Base-by-base conservation (phyloP, 1,139 yeast species). In the Kluyveromyces sp. region DNA sequence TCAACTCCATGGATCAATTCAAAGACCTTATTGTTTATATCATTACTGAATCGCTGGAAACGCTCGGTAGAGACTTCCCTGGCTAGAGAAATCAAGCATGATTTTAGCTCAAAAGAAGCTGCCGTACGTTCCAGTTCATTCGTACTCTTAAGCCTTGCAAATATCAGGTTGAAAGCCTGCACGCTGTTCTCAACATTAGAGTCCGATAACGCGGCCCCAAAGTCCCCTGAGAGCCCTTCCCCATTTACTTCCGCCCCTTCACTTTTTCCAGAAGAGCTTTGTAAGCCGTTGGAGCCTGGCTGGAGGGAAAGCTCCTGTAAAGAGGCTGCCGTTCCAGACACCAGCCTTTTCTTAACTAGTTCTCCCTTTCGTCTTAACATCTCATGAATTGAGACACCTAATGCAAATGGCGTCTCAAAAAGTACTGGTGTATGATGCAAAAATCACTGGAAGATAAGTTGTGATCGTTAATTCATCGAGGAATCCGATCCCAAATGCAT, bases 11-110 rank as follows among this genome's bases (percentile, higher is more conserved):
- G 88, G 41, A 88, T 75, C 43, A 88, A 71, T 59, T 86, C 96
- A 62, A 87, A 89, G 26, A 92, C 86, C 49, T 84, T 78, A 59
- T 87, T 85, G 67, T 89, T 88, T 50, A 92, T 82, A 49, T 83
- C 94, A 60, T 84, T 87, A 63, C 84, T 86, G 63, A 84, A 84
- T 36, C 88, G 67, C 47, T 84, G 78, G 57, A 85, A 79, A 54
- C 83, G 92, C 58, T 87, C 96, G 0, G 83, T 74, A 0, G 92
- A 77, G 16, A 73, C 69, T 46, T 87, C 95, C 45, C 94, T 70
- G 2, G 92, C 83, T 16, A 83, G 73, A 0, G 85, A 74, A 17
- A 80, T 77, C 46, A 87, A 68, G 54, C 84, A 82, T 39, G 71
- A 75, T 45, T 83, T 71, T 46, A 88, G 67, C 53, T 84, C 92